Percentiles rank a stretch among this genome's conserved stretches.
phyloP scores from a whole-genome alignment of 2,329 filamentous ascomycete genomes.

The Epicoccum sorghinum region DNA sequence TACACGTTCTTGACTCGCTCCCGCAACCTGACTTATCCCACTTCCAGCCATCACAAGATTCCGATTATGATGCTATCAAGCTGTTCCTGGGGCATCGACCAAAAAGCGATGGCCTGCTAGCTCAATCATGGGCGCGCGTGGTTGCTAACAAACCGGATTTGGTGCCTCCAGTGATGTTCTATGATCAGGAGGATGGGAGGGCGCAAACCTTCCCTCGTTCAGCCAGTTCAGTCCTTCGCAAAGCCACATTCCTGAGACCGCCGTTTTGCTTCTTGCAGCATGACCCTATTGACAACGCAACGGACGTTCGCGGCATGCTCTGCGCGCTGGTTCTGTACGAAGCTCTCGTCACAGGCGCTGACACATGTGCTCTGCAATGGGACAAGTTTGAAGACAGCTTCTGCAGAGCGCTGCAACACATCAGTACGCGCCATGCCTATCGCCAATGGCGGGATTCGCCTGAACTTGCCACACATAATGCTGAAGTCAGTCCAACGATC shows the following conservation, averaged over 20 bases:
- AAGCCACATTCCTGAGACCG: conserved; percentile 5
- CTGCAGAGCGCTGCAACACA: conserved; percentile 8
- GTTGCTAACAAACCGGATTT: neutral
- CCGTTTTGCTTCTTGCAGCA: conserved; percentile 23
- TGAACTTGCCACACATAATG: neutral
- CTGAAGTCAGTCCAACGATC: neutral
- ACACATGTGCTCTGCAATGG: conserved; percentile 14
- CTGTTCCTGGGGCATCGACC: neutral
- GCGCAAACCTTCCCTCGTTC: conserved; percentile 4
- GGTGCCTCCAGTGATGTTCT: conserved; percentile 3
- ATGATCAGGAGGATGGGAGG: neutral
- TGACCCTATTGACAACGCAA: conserved; percentile 1
- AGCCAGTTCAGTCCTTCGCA: conserved; percentile 18
- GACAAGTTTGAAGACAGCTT: conserved; percentile 9
- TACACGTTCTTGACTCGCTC: conserved; percentile 2
- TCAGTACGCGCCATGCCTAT: conserved; percentile 3
- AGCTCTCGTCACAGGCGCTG: neutral
- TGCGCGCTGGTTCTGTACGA: conserved; percentile 20
- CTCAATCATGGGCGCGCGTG: conserved; percentile 4
- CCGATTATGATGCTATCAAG: neutral
- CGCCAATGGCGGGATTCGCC: conserved; percentile 12
- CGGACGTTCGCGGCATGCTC: conserved; percentile 14
- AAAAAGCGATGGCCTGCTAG: neutral
- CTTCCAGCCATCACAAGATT: neutral
- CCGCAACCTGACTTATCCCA: conserved; percentile 1